Conservation (phyloP, 2,329 filamentous ascomycete species). For the Septoria linicola region DNA sequence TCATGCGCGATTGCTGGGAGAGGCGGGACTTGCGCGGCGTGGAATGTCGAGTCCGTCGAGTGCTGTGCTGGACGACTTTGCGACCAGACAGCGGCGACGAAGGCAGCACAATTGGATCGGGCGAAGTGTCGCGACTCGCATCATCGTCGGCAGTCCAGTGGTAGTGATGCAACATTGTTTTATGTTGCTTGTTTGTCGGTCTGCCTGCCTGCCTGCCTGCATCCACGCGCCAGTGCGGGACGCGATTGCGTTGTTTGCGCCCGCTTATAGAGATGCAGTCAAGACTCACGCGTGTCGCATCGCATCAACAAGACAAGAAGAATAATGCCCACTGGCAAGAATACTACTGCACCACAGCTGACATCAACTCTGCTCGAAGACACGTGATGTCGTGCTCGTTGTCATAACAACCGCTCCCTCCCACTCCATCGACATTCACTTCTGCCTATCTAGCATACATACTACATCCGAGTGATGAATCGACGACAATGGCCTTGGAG, state of each 20-base stretch:
- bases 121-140: slow-evolving; percentile 31
- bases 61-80: slow-evolving; percentile 6
- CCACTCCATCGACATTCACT: background rate
- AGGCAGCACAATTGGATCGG: slow-evolving; percentile 38
- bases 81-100: slow-evolving; percentile 35
- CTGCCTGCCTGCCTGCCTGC: too few species aligned
- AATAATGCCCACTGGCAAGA: too few species aligned
- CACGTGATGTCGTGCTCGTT: slow-evolving; percentile 7
- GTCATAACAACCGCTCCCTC: background rate
- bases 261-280: too few species aligned
- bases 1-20: slow-evolving; percentile 26
- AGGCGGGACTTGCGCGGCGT: slow-evolving; percentile 19
- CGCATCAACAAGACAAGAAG: too few species aligned
- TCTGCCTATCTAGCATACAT: background rate
- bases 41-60: background rate
- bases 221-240: too few species aligned
- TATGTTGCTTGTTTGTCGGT: too few species aligned
- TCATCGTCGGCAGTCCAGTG: background rate
- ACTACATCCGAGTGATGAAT: too few species aligned
- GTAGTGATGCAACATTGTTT: background rate
- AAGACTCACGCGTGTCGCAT: too few species aligned
- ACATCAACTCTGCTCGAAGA: too few species aligned
- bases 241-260: too few species aligned
- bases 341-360: too few species aligned
- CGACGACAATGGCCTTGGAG: background rate